phyloP scores from a whole-genome alignment of 768 basidiomycete genomes.

The Mycena chlorophos region DNA sequence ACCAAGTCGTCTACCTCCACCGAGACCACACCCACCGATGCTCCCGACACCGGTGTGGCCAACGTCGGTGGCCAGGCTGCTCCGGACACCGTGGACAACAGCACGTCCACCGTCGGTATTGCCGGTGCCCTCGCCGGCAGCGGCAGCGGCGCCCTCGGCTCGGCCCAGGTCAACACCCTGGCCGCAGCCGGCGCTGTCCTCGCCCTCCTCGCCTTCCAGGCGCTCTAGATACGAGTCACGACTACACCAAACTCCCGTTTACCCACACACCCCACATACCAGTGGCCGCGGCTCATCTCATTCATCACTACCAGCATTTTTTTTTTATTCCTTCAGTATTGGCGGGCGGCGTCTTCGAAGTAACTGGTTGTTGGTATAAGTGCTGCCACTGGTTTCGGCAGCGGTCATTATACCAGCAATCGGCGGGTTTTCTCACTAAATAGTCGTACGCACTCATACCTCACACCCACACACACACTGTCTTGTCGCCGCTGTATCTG shows the following conservation, averaged over 20 bases:
- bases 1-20: neutral
- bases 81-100: neutral
- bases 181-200: conserved; percentile 1
- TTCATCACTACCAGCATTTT: neutral
- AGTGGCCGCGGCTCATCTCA: neutral
- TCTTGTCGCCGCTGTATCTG: too few relatives aligned
- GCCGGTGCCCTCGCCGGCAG: neutral
- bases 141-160: neutral
- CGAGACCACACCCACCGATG: neutral
- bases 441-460: too few relatives aligned
- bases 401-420: neutral
- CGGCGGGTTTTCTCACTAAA: too few relatives aligned
- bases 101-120: neutral
- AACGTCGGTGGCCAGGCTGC: neutral
- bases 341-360: neutral
- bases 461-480: too few relatives aligned
- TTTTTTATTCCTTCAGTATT: conserved; percentile 3
- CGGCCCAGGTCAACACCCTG: neutral
- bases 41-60: neutral
- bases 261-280: neutral
- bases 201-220: neutral
- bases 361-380: neutral
- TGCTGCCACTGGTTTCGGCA: conserved; percentile 1
- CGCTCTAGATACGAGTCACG: neutral
- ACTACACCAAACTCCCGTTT: neutral